These are phyloP conservation scores for Clonostachys byssicola DNA, from an alignment of 2,329 filamentous ascomycete genomes.

Conservation along the genomic window DNA sequence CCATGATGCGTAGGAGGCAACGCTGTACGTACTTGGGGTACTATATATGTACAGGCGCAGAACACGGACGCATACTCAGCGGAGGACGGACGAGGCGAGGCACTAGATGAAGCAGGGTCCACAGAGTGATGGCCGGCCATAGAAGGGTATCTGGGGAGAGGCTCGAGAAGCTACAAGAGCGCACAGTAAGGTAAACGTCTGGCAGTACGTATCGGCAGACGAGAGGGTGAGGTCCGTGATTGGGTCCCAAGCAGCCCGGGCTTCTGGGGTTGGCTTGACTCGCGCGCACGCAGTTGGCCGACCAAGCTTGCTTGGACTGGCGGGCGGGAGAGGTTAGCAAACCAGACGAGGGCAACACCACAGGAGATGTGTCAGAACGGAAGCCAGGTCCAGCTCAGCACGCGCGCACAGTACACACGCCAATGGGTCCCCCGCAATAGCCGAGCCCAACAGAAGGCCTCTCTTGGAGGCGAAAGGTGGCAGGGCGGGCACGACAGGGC, in stretches of 20 bases:
- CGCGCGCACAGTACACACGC: too few species aligned
- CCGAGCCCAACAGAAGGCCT: too few species aligned
- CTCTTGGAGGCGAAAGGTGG: too few species aligned
- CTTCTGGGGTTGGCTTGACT: slow-evolving; percentile 1
- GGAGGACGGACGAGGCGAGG: slow-evolving; percentile 16
- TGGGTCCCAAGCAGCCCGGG: too few species aligned
- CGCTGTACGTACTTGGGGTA: slow-evolving; percentile 9
- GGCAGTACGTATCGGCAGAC: neutral
- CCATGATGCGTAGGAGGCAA: slow-evolving; percentile 39
- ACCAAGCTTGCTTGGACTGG: too few species aligned
- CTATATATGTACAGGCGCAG: slow-evolving; percentile 26
- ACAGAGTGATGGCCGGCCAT: slow-evolving; percentile 17
- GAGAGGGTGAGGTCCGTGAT: neutral
- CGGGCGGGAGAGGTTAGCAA: too few species aligned
- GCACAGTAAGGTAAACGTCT: slow-evolving; percentile 1
- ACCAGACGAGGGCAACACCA: too few species aligned
- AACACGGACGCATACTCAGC: slow-evolving; percentile 24
- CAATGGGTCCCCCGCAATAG: too few species aligned
- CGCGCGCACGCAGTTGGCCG: neutral
- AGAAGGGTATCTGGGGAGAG: neutral
- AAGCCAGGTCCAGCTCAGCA: too few species aligned
- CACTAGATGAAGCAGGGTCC: slow-evolving; percentile 28
- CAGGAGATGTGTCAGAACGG: too few species aligned
- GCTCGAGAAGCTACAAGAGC: slow-evolving; percentile 1
- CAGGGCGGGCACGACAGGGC: too few species aligned